Base-by-base conservation (phyloP, 83 land plant genomes). In the Larix sibirica region DNA sequence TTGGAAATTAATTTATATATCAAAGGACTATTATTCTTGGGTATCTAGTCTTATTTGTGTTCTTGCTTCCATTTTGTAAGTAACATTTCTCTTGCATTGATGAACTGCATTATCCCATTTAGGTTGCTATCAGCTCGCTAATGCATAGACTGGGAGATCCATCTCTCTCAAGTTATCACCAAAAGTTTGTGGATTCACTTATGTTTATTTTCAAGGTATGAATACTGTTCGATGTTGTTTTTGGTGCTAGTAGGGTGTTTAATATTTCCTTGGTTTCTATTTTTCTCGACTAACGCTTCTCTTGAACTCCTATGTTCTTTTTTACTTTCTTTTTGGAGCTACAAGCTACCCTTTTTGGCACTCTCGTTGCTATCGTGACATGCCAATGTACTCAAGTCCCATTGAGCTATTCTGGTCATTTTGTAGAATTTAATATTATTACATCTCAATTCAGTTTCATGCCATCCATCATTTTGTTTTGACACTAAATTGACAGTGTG, bases 111-210 rank as follows among this genome's bases (percentile, higher is more conserved):
- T 38, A 80, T 64, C 17, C 40, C 73, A 62, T 36, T n/a, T 82
- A 98, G 99, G 99, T 98, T 82, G 99, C 99, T 65, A 98, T 98
- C 62, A 95, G 89, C 83, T 94, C 99, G 8, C 90, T 98, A 16
- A 94, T 98, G 99, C 87, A 97, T 21, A 93, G 94, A 89, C 91
- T 98, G 79, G 87, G 97, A 67, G 99, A 98, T 84, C 93, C 99
- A 67, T 94, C 98, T 20, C 92, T 93, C 82, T 92, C 97, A 68
- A 98, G 98, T 82, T 91, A 94, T 84, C 99, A 98, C 85, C 95
- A 89, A 76, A 96, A 93, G 81, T 99, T 98, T 84, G 99, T 98
- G 44, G 92, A 90, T 68, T 98, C 99, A 17, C 91, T 98, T 62
- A 92, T 96, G 92, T 98, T 95, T 76, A 96, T 98, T 82, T 98